phyloP scores from a whole-genome alignment of 345 rosid species.

The Brassica nigra region DNA sequence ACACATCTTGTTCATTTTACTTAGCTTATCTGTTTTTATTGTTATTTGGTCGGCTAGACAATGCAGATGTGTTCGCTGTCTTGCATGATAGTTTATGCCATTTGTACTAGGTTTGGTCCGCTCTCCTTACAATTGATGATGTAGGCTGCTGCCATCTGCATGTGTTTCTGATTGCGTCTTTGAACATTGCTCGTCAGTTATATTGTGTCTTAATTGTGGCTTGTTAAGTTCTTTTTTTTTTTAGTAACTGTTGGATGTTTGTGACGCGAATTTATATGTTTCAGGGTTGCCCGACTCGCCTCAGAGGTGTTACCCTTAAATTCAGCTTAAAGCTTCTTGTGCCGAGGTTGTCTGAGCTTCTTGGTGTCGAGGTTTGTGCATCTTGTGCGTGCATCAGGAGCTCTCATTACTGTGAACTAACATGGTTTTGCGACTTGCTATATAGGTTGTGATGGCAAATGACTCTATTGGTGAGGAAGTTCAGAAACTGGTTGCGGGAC shows the following conservation, averaged over 20 bases:
- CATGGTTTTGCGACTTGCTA: neutral
- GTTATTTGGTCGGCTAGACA: too few relatives aligned
- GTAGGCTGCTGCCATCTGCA: neutral
- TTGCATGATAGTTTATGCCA: neutral
- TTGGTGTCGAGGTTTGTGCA: constrained; percentile 70
- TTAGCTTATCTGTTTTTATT: too few relatives aligned
- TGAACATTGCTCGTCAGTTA: neutral
- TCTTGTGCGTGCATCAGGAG: neutral
- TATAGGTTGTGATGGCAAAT: constrained; percentile 72
- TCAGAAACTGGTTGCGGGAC: constrained; percentile 74
- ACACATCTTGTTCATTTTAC: too few relatives aligned
- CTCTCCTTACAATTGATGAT: too few relatives aligned
- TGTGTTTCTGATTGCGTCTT: neutral
- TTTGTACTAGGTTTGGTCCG: too few relatives aligned
- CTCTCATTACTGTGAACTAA: neutral
- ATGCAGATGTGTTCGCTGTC: neutral
- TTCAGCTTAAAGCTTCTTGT: constrained; percentile 92
- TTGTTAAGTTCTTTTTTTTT: neutral
- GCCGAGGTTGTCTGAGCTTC: constrained; percentile 80
- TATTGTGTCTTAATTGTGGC: neutral
- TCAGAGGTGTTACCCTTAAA: constrained; percentile 90
- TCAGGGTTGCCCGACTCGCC: constrained; percentile 98
- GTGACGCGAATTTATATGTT: neutral
- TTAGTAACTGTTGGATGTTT: neutral
- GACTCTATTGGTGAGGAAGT: constrained; percentile 94